A percentile compares a stretch with the other conserved stretches of the same genome.
Evolutionary conservation across 805 yeast genomes (phyloP).

Genomic region (Grigorovia humatica): DNA sequence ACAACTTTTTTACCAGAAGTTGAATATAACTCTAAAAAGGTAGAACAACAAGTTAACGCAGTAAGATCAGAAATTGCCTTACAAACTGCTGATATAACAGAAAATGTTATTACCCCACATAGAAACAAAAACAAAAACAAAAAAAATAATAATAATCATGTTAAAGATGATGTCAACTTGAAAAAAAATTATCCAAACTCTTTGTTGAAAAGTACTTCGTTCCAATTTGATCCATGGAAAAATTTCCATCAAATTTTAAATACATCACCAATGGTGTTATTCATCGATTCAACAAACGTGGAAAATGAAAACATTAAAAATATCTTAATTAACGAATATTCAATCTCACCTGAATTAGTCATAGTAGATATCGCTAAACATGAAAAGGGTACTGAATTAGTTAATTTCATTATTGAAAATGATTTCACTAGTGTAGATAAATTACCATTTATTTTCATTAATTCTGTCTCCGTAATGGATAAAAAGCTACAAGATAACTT

Average conservation of each 20-base stretch:
- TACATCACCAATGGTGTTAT: conserved; percentile 57
- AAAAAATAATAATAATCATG: too few relatives aligned
- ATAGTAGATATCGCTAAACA: conserved; percentile 77
- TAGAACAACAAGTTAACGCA: conserved; percentile 12
- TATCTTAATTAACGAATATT: conserved; percentile 51
- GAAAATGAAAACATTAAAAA: conserved; percentile 37
- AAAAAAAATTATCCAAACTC: not conserved
- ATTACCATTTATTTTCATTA: conserved; percentile 20
- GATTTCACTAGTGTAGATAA: conserved; percentile 3
- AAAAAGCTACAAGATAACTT: conserved; percentile 7
- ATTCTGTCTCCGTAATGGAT: conserved; percentile 14
- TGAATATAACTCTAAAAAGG: conserved; percentile 8
- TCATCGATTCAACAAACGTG: conserved; percentile 36
- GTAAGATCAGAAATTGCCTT: conserved; percentile 9
- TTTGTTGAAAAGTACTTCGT: not conserved
- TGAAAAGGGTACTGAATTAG: conserved; percentile 59
- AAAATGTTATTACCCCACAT: not conserved
- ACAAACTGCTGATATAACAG: not conserved
- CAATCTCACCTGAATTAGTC: conserved; percentile 58
- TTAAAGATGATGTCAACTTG: not conserved
- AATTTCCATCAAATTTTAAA: conserved; percentile 42
- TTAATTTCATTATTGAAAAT: conserved; percentile 40
- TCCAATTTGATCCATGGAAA: not conserved
- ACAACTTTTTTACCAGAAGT: not conserved
- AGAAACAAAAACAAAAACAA: too few relatives aligned